Percentiles rank a stretch among this genome's conserved stretches.
Evolutionary conservation across 2,329 filamentous ascomycete genomes (phyloP).

Genomic region (Ilyonectria robusta): DNA sequence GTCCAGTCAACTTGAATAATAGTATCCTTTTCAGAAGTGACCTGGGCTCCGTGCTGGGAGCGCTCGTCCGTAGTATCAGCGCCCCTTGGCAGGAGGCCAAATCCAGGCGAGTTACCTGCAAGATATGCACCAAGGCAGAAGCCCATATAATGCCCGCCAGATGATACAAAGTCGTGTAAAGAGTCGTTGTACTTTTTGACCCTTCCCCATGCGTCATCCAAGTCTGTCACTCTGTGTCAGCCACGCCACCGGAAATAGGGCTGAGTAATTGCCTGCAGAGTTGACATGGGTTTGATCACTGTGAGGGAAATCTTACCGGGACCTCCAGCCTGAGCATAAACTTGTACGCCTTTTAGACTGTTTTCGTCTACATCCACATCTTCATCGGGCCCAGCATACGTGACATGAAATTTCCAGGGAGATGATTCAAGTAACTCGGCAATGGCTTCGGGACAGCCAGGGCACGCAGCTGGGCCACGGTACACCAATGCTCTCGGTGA

Average conservation of each 20-base stretch:
- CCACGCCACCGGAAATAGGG: neutral
- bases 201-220: conserved; percentile 34
- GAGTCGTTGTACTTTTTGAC: conserved; percentile 26
- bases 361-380: conserved; percentile 29
- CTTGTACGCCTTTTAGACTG: conserved; percentile 26
- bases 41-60: conserved; percentile 31
- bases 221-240: conserved; percentile 23
- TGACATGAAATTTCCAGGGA: conserved; percentile 35
- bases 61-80: conserved; percentile 29
- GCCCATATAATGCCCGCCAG: conserved; percentile 45
- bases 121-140: conserved; percentile 49
- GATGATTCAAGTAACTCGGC: conserved; percentile 39
- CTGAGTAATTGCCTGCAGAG: neutral
- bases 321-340: conserved; percentile 41
- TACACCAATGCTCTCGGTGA: conserved; percentile 40
- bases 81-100: conserved; percentile 36
- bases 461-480: conserved; percentile 36
- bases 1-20: conserved; percentile 46
- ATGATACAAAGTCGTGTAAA: conserved; percentile 39
- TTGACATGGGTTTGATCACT: neutral
- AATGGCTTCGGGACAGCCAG: conserved; percentile 38
- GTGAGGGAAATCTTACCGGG: conserved; percentile 12
- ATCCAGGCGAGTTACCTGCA: conserved; percentile 41
- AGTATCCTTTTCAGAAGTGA: conserved; percentile 35
- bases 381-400: conserved; percentile 38